Evolutionary conservation across 371 early-diverging fungal species (phyloP).

Genomic region (Phascolomyces articulosus): DNA sequence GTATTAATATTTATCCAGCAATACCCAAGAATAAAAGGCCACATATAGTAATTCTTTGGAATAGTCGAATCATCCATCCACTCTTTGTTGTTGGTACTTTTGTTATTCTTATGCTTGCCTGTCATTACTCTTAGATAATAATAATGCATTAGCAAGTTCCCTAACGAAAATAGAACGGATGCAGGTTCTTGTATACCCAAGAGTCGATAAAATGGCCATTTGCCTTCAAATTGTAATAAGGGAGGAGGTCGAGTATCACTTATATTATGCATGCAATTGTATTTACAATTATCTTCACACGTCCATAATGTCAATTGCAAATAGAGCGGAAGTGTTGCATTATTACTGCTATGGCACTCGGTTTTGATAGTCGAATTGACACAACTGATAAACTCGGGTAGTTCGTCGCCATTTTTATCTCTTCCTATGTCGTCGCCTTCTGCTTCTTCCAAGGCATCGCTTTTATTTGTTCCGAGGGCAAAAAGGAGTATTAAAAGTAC

Average conservation of each 20-base stretch:
- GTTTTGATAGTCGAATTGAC: background rate
- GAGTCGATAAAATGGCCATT: conserved; percentile 89
- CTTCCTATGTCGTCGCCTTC: too few relatives aligned
- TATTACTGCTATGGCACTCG: background rate
- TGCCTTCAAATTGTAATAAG: conserved; percentile 15
- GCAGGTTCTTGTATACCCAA: conserved; percentile 94
- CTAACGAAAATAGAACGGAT: conserved; percentile 85
- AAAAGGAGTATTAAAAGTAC: background rate
- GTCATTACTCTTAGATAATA: conserved; percentile 47
- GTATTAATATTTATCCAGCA: conserved; percentile 69
- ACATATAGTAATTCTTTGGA: conserved; percentile 52
- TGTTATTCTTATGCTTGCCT: conserved; percentile 8
- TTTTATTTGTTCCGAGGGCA: background rate
- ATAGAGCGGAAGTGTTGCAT: conserved; percentile 1
- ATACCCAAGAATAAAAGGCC: conserved; percentile 58
- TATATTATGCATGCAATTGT: conserved; percentile 11
- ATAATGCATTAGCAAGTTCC: conserved; percentile 82
- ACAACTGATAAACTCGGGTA: conserved; percentile 10
- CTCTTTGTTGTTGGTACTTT: too few relatives aligned
- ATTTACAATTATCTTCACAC: conserved; percentile 9
- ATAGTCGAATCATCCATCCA: conserved; percentile 24
- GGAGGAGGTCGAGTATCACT: background rate
- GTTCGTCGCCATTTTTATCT: conserved; percentile 6
- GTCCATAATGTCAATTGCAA: conserved; percentile 2
- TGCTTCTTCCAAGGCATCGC: conserved; percentile 3